Percentiles rank a stretch among this genome's conserved stretches.
Evolutionary conservation across 768 basidiomycete species (phyloP).

Genomic region (Mycena chlorophos): DNA sequence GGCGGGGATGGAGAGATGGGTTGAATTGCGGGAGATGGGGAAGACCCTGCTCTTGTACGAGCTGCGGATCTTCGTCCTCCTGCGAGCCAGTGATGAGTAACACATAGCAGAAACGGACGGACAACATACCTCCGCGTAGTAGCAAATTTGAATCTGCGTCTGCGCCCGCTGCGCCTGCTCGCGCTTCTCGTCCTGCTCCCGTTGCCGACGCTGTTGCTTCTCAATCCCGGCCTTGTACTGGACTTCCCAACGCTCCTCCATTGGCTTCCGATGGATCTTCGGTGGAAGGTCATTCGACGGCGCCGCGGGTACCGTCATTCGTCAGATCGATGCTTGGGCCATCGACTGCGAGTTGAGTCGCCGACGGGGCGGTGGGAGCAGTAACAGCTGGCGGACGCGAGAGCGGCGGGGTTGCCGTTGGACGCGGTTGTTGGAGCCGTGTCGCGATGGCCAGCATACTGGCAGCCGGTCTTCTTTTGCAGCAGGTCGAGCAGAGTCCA

Average conservation of each 20-base stretch:
- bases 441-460: neutral
- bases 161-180: neutral
- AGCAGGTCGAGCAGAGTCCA: neutral
- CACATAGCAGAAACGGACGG: neutral
- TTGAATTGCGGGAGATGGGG: neutral
- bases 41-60: conserved; percentile 1
- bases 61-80: neutral
- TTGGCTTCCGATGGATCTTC: neutral
- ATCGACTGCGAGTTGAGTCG: neutral
- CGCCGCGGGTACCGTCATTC: no score
- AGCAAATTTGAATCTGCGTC: neutral
- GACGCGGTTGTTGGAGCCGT: neutral
- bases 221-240: neutral
- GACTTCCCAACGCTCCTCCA: neutral
- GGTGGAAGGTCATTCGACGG: neutral
- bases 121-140: neutral
- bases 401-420: neutral
- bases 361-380: neutral
- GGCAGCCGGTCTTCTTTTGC: neutral
- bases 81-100: neutral
- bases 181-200: no score
- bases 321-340: no score
- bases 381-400: neutral
- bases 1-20: neutral
- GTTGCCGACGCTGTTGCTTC: neutral